Percentiles rank a stretch among this genome's conserved stretches.
phyloP scores from a whole-genome alignment of 2,329 filamentous ascomycete genomes.

The Pseudocercospora eumusae region DNA sequence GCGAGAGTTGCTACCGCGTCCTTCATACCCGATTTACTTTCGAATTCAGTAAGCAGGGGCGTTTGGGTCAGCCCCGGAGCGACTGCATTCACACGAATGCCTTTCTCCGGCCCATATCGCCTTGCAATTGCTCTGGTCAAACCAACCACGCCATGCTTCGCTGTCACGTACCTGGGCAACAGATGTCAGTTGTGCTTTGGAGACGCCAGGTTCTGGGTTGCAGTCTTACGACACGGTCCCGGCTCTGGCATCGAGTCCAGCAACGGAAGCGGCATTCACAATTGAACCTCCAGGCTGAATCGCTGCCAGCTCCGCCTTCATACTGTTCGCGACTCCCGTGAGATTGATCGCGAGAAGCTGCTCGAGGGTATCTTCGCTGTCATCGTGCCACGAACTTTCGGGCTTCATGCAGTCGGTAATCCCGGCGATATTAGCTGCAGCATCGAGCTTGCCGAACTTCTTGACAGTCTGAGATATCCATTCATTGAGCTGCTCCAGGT shows the following conservation, averaged over 20 bases:
- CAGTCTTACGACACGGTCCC: constrained; percentile 12
- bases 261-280: constrained; percentile 54
- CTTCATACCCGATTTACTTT: constrained; percentile 16
- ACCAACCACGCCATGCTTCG: constrained; percentile 33
- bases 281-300: constrained; percentile 53
- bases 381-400: constrained; percentile 25
- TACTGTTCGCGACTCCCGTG: constrained; percentile 50
- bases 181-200: not conserved
- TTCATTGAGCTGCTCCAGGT: constrained; percentile 28
- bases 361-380: constrained; percentile 29
- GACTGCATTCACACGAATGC: constrained; percentile 3
- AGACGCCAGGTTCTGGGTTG: not conserved
- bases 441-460: constrained; percentile 40
- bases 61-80: not conserved
- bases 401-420: constrained; percentile 25
- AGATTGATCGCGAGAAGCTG: constrained; percentile 33
- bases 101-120: constrained; percentile 19
- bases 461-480: constrained; percentile 38
- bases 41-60: constrained; percentile 32
- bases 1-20: not conserved
- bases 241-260: constrained; percentile 39
- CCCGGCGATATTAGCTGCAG: constrained; percentile 47
- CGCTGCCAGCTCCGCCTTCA: constrained; percentile 50
- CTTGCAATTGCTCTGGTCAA: constrained; percentile 28
- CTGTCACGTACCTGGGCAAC: constrained; percentile 16